Conservation (phyloP, 2,329 filamentous ascomycete genomes). For the Pseudogymnoascus sp. region DNA sequence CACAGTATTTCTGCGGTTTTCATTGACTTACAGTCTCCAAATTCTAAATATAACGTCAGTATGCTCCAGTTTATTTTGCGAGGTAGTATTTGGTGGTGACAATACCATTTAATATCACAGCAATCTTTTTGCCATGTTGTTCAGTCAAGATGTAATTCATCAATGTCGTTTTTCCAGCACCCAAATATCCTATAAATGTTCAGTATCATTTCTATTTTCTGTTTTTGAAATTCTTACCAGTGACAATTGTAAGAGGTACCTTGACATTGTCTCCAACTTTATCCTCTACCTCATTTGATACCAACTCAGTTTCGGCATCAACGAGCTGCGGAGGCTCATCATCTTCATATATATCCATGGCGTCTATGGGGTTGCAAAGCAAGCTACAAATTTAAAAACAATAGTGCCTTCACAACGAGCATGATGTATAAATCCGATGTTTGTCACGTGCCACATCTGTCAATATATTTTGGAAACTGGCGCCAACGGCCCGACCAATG, state of each 20-base stretch:
- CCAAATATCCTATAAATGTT: conserved; percentile 69
- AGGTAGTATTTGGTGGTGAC: neutral
- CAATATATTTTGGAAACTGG: neutral
- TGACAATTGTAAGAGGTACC: conserved; percentile 81
- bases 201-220: neutral
- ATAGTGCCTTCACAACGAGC: neutral
- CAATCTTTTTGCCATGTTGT: conserved; percentile 94
- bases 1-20: neutral
- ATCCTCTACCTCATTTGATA: conserved; percentile 33
- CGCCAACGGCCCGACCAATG: conserved; percentile 5
- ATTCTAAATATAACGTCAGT: conserved; percentile 47
- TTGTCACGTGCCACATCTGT: neutral
- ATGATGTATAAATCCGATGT: neutral
- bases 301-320: conserved; percentile 36
- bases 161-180: conserved; percentile 90
- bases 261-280: conserved; percentile 51
- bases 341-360: conserved; percentile 58
- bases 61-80: neutral
- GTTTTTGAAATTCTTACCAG: conserved; percentile 45
- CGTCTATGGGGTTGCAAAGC: conserved; percentile 17
- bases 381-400: neutral
- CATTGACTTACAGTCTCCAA: conserved; percentile 63
- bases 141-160: conserved; percentile 94
- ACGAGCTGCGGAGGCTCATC: conserved; percentile 62
- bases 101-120: conserved; percentile 87